Conservation (phyloP, 2,329 filamentous ascomycete genomes). For the Microdochium trichocladiopsis region DNA sequence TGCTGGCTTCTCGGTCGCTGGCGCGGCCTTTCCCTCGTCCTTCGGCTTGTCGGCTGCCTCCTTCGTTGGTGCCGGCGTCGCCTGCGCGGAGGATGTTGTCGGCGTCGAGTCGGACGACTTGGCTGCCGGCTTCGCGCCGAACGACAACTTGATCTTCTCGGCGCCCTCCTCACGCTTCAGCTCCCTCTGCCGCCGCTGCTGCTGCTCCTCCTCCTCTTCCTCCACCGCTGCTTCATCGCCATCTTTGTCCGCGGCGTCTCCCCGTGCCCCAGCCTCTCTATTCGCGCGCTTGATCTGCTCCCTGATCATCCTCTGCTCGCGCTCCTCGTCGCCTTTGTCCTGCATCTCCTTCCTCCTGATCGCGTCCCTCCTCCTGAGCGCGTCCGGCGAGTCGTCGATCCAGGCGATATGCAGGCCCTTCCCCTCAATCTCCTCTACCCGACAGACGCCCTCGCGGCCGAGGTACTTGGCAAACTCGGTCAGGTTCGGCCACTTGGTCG, state of each 20-base stretch:
- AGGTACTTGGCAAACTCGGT: slow-evolving; percentile 87
- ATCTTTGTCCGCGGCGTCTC: slow-evolving; percentile 30
- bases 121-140: slow-evolving; percentile 38
- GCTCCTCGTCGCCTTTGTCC: slow-evolving; percentile 85
- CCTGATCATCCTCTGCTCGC: slow-evolving; percentile 74
- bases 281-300: slow-evolving; percentile 78
- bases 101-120: slow-evolving; percentile 4
- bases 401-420: slow-evolving; percentile 83
- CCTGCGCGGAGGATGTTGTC: slow-evolving; percentile 2
- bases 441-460: slow-evolving; percentile 78
- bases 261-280: slow-evolving; percentile 36
- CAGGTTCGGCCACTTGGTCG: slow-evolving; percentile 80
- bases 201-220: too few species aligned
- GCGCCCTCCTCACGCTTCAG: slow-evolving; percentile 55
- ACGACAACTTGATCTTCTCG: slow-evolving; percentile 69
- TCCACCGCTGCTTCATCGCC: slow-evolving; percentile 32
- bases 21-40: slow-evolving; percentile 2
- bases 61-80: slow-evolving; percentile 10
- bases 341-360: slow-evolving; percentile 76
- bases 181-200: too few species aligned
- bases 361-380: slow-evolving; percentile 72
- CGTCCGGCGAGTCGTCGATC: slow-evolving; percentile 88
- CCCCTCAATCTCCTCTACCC: slow-evolving; percentile 73
- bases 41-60: slow-evolving; percentile 9
- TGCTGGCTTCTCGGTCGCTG: slow-evolving; percentile 21